Percentiles rank a stretch among this genome's conserved stretches.
These are phyloP conservation scores for Coriaria nepalensis DNA, from an alignment of 306 rosid species.

Conservation along the genomic window DNA sequence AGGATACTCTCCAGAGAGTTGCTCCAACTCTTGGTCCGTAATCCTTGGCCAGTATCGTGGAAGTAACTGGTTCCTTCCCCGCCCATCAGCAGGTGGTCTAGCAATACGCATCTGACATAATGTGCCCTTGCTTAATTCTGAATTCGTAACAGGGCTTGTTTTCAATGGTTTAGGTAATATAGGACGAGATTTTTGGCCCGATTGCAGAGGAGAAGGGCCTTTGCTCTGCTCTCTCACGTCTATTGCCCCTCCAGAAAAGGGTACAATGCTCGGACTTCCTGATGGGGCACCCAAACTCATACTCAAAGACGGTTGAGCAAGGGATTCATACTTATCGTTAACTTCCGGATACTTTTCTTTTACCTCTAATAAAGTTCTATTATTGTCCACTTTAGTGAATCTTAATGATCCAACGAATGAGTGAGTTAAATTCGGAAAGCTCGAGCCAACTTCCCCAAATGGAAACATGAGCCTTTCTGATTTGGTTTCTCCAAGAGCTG, in stretches of 20 bases:
- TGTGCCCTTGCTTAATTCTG: constrained; percentile 37
- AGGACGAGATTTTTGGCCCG: constrained; percentile 53
- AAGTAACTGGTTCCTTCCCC: constrained; percentile 87
- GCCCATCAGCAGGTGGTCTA: constrained; percentile 89
- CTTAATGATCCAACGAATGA: constrained; percentile 41
- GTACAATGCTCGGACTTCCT: constrained; percentile 27
- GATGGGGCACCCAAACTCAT: constrained; percentile 64
- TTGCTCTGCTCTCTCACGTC: constrained; percentile 55
- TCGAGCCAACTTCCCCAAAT: constrained; percentile 31
- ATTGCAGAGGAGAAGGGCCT: constrained; percentile 43
- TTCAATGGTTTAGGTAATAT: constrained; percentile 60
- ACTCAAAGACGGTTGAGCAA: constrained; percentile 48
- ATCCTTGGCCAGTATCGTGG: constrained; percentile 99
- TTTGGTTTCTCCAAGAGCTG: constrained; percentile 28
- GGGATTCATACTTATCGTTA: constrained; percentile 23
- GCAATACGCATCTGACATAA: constrained; percentile 51
- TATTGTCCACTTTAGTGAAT: constrained; percentile 39
- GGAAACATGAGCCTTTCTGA: constrained; percentile 28
- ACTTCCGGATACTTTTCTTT: constrained; percentile 10
- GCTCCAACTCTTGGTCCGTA: constrained; percentile 86
- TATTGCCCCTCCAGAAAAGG: constrained; percentile 35
- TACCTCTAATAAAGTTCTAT: constrained; percentile 36
- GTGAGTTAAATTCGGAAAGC: constrained; percentile 34
- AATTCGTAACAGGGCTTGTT: constrained; percentile 24
- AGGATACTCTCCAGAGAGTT: constrained; percentile 95